Conservation (phyloP, 345 rosid species). For the Populus davidiana region DNA sequence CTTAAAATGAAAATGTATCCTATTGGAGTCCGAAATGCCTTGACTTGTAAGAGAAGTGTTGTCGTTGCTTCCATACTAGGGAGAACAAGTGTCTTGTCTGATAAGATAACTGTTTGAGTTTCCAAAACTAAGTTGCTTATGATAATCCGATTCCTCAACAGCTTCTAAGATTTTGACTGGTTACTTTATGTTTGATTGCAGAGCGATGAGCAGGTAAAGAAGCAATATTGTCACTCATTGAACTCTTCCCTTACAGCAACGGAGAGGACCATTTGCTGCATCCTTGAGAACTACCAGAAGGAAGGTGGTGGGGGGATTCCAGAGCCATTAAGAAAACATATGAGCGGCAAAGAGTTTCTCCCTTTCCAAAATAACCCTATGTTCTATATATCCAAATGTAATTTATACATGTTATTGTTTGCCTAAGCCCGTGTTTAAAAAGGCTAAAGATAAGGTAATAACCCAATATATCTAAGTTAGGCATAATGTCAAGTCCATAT, state of each 20-base stretch:
- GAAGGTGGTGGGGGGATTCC: slow-evolving; percentile 86
- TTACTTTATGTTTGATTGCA: slow-evolving; percentile 22
- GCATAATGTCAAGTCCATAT: too few relatives aligned
- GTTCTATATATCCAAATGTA: too few relatives aligned
- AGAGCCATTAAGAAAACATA: slow-evolving; percentile 52
- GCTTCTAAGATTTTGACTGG: neutral
- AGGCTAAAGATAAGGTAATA: too few relatives aligned
- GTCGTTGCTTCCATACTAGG: neutral
- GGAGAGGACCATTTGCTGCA: slow-evolving; percentile 89
- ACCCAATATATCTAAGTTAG: too few relatives aligned
- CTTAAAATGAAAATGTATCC: neutral
- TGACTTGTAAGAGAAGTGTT: neutral
- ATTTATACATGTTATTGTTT: too few relatives aligned
- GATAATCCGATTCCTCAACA: neutral
- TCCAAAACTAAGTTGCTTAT: neutral
- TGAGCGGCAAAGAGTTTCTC: slow-evolving; percentile 69
- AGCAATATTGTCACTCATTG: slow-evolving; percentile 74
- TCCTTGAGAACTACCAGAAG: slow-evolving; percentile 84
- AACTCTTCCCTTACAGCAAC: slow-evolving; percentile 96
- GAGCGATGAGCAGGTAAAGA: slow-evolving; percentile 71
- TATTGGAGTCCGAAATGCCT: neutral
- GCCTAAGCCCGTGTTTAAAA: too few relatives aligned
- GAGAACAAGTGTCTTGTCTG: neutral
- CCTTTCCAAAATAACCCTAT: slow-evolving; percentile 59
- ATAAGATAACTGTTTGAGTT: neutral